Evolutionary conservation across 2,329 filamentous ascomycete species (phyloP), one percentile per base, ranked within the genome.

Genomic region (Sporothrix inflata): DNA sequence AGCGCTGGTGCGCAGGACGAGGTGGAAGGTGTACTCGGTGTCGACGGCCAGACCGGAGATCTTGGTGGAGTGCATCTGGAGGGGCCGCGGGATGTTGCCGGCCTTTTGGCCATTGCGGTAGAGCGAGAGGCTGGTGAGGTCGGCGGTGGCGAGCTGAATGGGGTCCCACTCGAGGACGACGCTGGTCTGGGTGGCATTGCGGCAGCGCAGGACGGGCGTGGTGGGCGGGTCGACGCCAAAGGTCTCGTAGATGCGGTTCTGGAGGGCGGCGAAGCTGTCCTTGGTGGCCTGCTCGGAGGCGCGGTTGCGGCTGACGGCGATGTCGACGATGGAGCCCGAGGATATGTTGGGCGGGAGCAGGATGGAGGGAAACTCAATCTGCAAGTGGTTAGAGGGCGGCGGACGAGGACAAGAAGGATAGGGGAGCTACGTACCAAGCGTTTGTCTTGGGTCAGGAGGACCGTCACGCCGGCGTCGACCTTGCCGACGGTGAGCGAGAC

Each of bases 351-450:
- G 92, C 1, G 96, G 96, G 19, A 99, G 91, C 67, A 99, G 92
- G 76, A 99, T 97, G 63, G 96, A 98, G 47, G 96, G 96, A 80
- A 99, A 99, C 81, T 99, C 96, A 81, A 99, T 98, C 95, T 98
- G 81, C 72, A 34, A 51, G n/a, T 21, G 51, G 65, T n/a, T 30
- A 51, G 65, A 71, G 77, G 30, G 1, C n/a, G n/a, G n/a, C n/a
- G n/a, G 34, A 21, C 55, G 38, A 40, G 19, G 7, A 24, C 27
- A 55, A 42, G 2, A 51, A 49, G 1, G 19, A 47, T 60, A 24
- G n/a, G n/a, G 63, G 24, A 45, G 8, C 74, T 27, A 82, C 91
- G 79, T 89, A 98, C 95, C 78, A 99, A 88, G 80, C 96, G 91
- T 84, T 98, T 98, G 83, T 99, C 96, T 80, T 97, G 92, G 65